A percentile compares a stretch with the other conserved stretches of the same genome.
These are phyloP conservation scores for Barnettozyma wickerhamii DNA, from an alignment of 805 yeast genomes.

Conservation along the genomic window DNA sequence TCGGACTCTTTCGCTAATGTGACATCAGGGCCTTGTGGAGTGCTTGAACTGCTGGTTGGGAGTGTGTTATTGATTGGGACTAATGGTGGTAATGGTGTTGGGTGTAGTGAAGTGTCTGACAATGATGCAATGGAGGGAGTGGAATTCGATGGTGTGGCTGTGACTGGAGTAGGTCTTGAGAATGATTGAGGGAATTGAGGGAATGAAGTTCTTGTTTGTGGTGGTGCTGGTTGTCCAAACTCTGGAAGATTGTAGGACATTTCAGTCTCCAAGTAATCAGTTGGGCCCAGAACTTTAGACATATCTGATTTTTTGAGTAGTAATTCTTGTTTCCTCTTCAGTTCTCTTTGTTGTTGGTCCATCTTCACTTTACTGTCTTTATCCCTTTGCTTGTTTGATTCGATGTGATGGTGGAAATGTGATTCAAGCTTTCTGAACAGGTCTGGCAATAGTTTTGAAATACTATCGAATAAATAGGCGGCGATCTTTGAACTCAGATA, in stretches of 20 bases:
- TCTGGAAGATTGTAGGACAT: constrained; percentile 14
- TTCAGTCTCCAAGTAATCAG: constrained; percentile 9
- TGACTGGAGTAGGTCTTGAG: too few relatives aligned
- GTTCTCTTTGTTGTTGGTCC: not conserved
- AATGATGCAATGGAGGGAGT: not conserved
- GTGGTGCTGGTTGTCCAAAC: not conserved
- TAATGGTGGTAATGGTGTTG: not conserved
- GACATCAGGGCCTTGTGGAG: not conserved
- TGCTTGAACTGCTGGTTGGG: not conserved
- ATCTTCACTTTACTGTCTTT: not conserved
- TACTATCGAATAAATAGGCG: constrained; percentile 42
- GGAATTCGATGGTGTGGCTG: not conserved
- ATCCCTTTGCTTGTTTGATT: constrained; percentile 6
- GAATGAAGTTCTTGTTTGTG: not conserved
- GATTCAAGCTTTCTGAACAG: constrained; percentile 34
- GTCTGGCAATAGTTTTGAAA: constrained; percentile 38
- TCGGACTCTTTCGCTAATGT: not conserved
- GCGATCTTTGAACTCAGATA: constrained; percentile 43
- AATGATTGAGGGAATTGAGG: too few relatives aligned
- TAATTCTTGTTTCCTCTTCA: not conserved
- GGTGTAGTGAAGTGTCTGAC: not conserved
- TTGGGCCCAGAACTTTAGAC: constrained; percentile 4
- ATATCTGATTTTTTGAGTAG: constrained; percentile 3
- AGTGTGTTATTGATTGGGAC: not conserved
- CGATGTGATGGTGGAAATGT: constrained; percentile 23